These are phyloP conservation scores for Amylocarpus encephaloides DNA, from an alignment of 2,329 filamentous ascomycete species.

Conservation along the genomic window DNA sequence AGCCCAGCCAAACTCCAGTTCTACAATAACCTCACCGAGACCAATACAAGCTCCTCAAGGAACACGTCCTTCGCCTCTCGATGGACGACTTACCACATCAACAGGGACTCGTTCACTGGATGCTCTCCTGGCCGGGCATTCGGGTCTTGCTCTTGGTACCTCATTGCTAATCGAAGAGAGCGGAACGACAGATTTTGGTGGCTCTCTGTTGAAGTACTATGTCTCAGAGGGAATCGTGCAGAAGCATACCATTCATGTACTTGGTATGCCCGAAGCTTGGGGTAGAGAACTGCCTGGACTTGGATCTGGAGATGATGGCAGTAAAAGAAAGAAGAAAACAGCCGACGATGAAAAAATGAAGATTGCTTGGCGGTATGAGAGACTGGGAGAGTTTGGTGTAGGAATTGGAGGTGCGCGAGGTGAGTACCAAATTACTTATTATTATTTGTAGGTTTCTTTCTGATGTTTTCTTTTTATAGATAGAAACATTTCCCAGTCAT, in stretches of 20 bases:
- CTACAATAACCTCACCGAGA: constrained; percentile 11
- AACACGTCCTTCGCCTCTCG: constrained; percentile 78
- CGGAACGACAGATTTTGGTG: constrained; percentile 90
- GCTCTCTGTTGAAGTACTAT: constrained; percentile 78
- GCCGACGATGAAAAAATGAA: constrained; percentile 75
- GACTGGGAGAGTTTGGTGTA: constrained; percentile 63
- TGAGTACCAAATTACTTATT: constrained; percentile 50
- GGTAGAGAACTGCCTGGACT: constrained; percentile 71
- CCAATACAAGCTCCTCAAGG: constrained; percentile 38
- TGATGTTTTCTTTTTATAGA: constrained; percentile 20
- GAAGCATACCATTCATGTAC: constrained; percentile 79
- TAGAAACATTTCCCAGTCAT: constrained; percentile 15
- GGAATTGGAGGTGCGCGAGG: constrained; percentile 34
- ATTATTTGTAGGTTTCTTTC: constrained; percentile 13
- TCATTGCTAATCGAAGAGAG: constrained; percentile 78
- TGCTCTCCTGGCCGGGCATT: constrained; percentile 76
- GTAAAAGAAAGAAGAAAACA: constrained; percentile 32
- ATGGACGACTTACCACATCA: constrained; percentile 82
- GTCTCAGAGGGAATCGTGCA: constrained; percentile 90
- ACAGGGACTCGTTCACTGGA: constrained; percentile 87
- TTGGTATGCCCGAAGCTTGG: constrained; percentile 77
- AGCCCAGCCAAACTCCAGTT: not conserved
- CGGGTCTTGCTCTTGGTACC: constrained; percentile 75
- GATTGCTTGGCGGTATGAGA: constrained; percentile 97
- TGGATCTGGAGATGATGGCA: constrained; percentile 40